Base-by-base conservation (phyloP, 1,139 yeast species). In the Zygoascus sp. region DNA sequence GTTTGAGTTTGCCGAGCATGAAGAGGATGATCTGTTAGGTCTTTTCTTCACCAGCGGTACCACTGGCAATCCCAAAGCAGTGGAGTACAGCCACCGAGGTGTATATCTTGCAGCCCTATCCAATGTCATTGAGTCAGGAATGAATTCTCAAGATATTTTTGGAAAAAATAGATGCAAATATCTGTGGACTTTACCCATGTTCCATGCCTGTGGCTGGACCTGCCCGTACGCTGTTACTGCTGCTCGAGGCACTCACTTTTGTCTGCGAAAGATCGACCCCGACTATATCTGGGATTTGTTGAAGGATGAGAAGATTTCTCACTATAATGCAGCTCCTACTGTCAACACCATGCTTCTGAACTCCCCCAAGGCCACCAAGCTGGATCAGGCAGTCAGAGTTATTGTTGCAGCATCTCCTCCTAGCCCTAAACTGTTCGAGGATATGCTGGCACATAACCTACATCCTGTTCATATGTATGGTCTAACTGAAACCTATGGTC, bases 31-130 rank as follows among this genome's bases (percentile, higher is more conserved):
- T 9, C 45, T 61, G 11, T 40, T 65, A 25, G 67, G 67, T 5
- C 58, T 66, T 19, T 65, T 60, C 48, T 85, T 82, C 66, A 84
- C 94, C 4, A 78, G 86, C 2, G 90, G 92, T 25, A 81, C 90
- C 22, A 82, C 90, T 2, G 89, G 89, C n/a, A 64, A 70, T 45
- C 90, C 92, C 15, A 83, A 83, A 61, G 92, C 88, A 28, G 90
- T 82, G 6, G 80, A 77, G 46, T 73, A 81, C 60, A 73, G 80
- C 7, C 85, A 83, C 50, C 63, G 70, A 5, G 68, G 69, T 4
- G 61, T 62, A 42, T 67, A 67, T 48, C 50, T 67, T 27, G 64
- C 63, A 10, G 58, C 70, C 2, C 41, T 67, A 46, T 64, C 65
- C 43, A 62, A 63, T 44, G 51, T 65, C 40, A 56, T 66, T 37